Evolutionary conservation across 1,284 basidiomycete genomes (phyloP).

Genomic region (Sutorius eximius): DNA sequence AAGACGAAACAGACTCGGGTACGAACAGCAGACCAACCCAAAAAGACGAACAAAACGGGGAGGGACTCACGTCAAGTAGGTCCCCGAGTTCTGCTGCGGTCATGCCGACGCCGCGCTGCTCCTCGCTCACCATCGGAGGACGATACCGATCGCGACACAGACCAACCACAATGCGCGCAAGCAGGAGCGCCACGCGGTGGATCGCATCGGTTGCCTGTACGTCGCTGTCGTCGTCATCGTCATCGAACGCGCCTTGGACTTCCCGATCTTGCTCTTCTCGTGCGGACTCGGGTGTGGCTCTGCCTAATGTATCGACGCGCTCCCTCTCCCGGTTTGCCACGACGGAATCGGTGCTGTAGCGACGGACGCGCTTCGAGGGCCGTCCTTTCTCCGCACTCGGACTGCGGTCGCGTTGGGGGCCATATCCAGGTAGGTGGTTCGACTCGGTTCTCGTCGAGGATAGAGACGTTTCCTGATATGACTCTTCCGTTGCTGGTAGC

Average conservation of each 20-base stretch:
- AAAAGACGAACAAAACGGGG: neutral
- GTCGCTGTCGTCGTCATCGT: slow-evolving; percentile 5
- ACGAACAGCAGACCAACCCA: neutral
- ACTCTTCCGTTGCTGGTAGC: neutral
- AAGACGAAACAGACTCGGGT: neutral
- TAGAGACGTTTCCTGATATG: slow-evolving; percentile 17
- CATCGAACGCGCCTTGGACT: neutral
- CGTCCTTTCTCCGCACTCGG: slow-evolving; percentile 27
- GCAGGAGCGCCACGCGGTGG: slow-evolving; percentile 14
- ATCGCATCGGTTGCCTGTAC: slow-evolving; percentile 4
- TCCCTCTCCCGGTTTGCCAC: slow-evolving; percentile 9
- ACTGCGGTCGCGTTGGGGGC: slow-evolving; percentile 14
- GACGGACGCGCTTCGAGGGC: slow-evolving; percentile 29
- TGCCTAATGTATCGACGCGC: slow-evolving; percentile 15
- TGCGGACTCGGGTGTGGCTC: slow-evolving; percentile 2
- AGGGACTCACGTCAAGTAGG: slow-evolving; percentile 42
- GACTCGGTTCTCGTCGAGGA: slow-evolving; percentile 2
- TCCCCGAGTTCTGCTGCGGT: slow-evolving; percentile 37
- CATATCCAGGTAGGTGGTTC: slow-evolving; percentile 4
- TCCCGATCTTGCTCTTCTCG: slow-evolving; percentile 4
- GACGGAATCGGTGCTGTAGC: slow-evolving; percentile 9
- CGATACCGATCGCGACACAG: slow-evolving; percentile 27
- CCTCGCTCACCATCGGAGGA: slow-evolving; percentile 1
- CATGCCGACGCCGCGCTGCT: slow-evolving; percentile 19
- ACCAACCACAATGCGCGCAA: slow-evolving; percentile 25